Evolutionary conservation across 805 yeast genomes (phyloP).

Genomic region (Kluyveromyces lactis): DNA sequence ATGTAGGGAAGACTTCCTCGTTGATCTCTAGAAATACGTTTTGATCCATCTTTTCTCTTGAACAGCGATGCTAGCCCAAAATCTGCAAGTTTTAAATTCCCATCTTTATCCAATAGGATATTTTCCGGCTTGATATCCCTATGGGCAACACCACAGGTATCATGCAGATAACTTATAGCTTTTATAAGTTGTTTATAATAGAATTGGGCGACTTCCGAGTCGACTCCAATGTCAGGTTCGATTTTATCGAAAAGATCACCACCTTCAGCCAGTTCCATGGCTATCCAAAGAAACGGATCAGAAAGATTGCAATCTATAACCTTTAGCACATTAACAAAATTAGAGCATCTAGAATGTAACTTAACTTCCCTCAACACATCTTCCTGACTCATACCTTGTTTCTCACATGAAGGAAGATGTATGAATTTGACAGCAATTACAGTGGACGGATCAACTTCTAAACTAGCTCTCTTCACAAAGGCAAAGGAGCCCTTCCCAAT

Average conservation of each 20-base stretch:
- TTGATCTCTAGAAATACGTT: conserved; percentile 40
- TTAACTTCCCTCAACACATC: conserved; percentile 45
- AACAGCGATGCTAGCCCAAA: conserved; percentile 67
- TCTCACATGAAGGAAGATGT: conserved; percentile 33
- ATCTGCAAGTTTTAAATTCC: conserved; percentile 67
- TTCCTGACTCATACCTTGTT: conserved; percentile 31
- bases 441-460: conserved; percentile 29
- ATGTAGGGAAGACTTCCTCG: conserved; percentile 73
- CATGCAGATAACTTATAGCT: conserved; percentile 54
- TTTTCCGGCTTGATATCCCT: conserved; percentile 75
- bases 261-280: conserved; percentile 60
- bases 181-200: conserved; percentile 58
- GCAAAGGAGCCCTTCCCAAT: conserved; percentile 68
- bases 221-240: conserved; percentile 67
- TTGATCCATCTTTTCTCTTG: conserved; percentile 40
- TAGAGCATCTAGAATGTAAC: conserved; percentile 49
- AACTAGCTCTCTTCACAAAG: conserved; percentile 44
- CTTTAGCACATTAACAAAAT: conserved; percentile 53
- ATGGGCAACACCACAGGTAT: conserved; percentile 58
- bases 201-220: conserved; percentile 56
- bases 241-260: conserved; percentile 76
- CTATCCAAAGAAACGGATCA: conserved; percentile 52
- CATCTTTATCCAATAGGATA: conserved; percentile 51
- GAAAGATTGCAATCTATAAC: conserved; percentile 48
- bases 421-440: conserved; percentile 54